Base-by-base conservation (phyloP, 2,329 filamentous ascomycete species). In the Diaporthe sp. region DNA sequence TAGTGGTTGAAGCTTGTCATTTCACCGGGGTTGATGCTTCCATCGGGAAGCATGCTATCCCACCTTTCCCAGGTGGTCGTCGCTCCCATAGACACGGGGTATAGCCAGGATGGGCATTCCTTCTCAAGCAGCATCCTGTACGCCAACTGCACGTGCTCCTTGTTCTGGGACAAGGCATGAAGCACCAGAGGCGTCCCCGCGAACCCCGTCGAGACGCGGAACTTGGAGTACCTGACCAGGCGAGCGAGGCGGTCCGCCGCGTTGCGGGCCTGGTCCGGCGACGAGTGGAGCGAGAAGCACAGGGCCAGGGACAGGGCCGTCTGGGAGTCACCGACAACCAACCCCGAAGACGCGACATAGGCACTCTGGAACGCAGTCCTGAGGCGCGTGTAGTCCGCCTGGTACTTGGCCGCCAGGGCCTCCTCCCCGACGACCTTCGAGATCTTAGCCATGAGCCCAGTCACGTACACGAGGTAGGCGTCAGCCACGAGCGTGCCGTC, bases 51-150 rank as follows among this genome's bases (percentile, higher is more conserved):
- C 79, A 86, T 80, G 39, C 80, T 82, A 72, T 86, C 84, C 85
- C 84, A 86, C 10, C 85, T 81, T 78, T 86, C 85, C 84, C 84
- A 86, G 7, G 82, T 80, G 1, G 84, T 86, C 0, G 85, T 86
- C 4, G 82, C 84, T 13, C 82, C 83, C 82, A 84, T 84, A 15
- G 78, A 80, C 8, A 86, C 80, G 1, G 81, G 82, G 67, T 85
- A 86, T 9, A 86, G 79, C 83, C 83, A 86, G 1, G 80, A 82
- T 0, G 86, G 51, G 80, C 86, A 73, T 4, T 83, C 79, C 9
- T 83, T 86, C 77, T 88, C 84, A 6, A 87, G 81, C 0, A 90
- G 81, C 86, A 89, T 89, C 17, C 82, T 81, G 77, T 89, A 90
- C 65, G 85, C 83, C 19, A 82, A 79, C 0, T 84, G 77, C 0